Percentiles rank a stretch among this genome's conserved stretches.
Evolutionary conservation across 1,284 basidiomycete species (phyloP).

Genomic region (Kwoniella shivajii): DNA sequence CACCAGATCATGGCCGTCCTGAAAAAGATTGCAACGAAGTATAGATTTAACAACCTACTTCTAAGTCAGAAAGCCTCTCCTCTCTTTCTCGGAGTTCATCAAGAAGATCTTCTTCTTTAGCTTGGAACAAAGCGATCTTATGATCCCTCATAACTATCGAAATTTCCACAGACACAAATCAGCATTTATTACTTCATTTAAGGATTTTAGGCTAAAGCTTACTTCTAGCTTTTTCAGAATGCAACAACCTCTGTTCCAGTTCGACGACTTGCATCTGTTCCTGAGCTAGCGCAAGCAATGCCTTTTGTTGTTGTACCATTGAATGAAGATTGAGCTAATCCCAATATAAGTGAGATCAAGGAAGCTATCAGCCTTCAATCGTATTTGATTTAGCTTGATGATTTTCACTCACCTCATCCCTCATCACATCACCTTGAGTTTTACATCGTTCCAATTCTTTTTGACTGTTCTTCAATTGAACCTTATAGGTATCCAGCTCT

Average conservation of each 20-base stretch:
- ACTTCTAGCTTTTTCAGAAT: constrained; percentile 35
- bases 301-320: constrained; percentile 39
- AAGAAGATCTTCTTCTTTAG: constrained; percentile 36
- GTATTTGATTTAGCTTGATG: neutral
- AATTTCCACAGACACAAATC: constrained; percentile 35
- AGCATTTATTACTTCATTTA: constrained; percentile 39
- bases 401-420: constrained; percentile 39
- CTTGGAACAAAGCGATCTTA: constrained; percentile 40
- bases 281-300: constrained; percentile 39
- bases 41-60: constrained; percentile 28
- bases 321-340: constrained; percentile 39
- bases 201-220: constrained; percentile 11
- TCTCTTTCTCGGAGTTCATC: constrained; percentile 37
- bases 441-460: constrained; percentile 24
- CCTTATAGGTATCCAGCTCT: constrained; percentile 18
- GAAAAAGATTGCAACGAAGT: too few relatives aligned
- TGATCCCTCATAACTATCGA: constrained; percentile 42
- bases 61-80: constrained; percentile 29
- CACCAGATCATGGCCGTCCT: too few relatives aligned
- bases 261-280: constrained; percentile 44
- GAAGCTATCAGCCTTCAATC: neutral
- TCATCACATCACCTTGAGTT: constrained; percentile 34
- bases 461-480: constrained; percentile 10
- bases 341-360: neutral
- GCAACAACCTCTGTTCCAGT: constrained; percentile 36